Percentiles rank a stretch among this genome's conserved stretches.
These are phyloP conservation scores for Fusarium goolgardi DNA, from an alignment of 2,329 filamentous ascomycete genomes.

Conservation along the genomic window DNA sequence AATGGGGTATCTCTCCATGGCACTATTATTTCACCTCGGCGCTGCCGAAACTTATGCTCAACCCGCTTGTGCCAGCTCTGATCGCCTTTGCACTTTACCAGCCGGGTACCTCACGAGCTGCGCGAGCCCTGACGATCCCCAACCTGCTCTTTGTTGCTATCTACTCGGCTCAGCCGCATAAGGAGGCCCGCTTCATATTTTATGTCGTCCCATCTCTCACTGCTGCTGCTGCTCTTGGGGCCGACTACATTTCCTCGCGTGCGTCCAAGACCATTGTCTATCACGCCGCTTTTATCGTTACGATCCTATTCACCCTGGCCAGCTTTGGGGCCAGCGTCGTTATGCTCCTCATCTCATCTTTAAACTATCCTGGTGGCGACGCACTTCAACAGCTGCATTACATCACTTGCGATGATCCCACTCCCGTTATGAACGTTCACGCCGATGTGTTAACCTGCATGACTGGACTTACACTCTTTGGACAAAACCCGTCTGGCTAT, in stretches of 20 bases:
- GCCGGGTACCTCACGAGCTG: constrained; percentile 57
- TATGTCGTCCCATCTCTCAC: constrained; percentile 87
- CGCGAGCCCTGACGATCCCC: constrained; percentile 69
- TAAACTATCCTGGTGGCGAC: constrained; percentile 93
- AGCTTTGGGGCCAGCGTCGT: constrained; percentile 70
- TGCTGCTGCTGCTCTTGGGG: constrained; percentile 78
- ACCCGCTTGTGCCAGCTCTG: constrained; percentile 74
- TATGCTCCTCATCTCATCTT: constrained; percentile 81
- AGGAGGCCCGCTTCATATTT: constrained; percentile 95
- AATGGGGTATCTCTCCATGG: constrained; percentile 90
- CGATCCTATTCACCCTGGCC: constrained; percentile 70
- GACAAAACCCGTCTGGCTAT: constrained; percentile 58
- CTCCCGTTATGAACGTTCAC: constrained; percentile 60
- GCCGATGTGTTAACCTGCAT: constrained; percentile 76
- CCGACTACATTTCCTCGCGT: constrained; percentile 75
- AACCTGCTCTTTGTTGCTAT: constrained; percentile 77
- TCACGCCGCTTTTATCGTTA: constrained; percentile 61
- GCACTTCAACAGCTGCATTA: constrained; percentile 71
- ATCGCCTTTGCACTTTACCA: constrained; percentile 64
- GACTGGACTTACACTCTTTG: constrained; percentile 76
- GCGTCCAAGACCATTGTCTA: constrained; percentile 70
- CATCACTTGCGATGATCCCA: constrained; percentile 44
- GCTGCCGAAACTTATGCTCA: constrained; percentile 84
- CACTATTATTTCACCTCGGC: constrained; percentile 87
- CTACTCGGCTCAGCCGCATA: constrained; percentile 92